Evolutionary conservation across 805 yeast species (phyloP).

Genomic region (Torulaspora franciscae): DNA sequence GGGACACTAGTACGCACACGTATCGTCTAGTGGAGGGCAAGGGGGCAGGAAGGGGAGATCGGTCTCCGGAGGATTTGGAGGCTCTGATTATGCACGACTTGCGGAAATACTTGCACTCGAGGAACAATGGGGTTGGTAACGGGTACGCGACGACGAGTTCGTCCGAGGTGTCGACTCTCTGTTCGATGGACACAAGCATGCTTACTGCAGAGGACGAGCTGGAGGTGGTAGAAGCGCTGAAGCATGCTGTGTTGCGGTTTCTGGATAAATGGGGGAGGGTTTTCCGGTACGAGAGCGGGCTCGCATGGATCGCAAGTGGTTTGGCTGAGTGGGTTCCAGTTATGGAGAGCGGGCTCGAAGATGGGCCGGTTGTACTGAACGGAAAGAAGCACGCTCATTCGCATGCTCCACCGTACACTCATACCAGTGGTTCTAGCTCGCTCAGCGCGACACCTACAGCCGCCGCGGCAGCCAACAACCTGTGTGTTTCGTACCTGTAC

Average conservation of each 20-base stretch:
- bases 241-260: constrained; percentile 58
- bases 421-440: constrained; percentile 2
- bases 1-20: constrained; percentile 20
- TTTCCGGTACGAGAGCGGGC: constrained; percentile 72
- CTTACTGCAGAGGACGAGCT: constrained; percentile 40
- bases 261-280: constrained; percentile 72
- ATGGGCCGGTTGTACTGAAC: constrained; percentile 25
- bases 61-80: constrained; percentile 23
- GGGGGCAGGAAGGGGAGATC: constrained; percentile 8
- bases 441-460: constrained; percentile 1
- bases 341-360: constrained; percentile 3
- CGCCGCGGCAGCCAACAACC: constrained; percentile 1
- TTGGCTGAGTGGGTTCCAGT: constrained; percentile 88
- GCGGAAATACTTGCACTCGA: constrained; percentile 48
- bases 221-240: constrained; percentile 46
- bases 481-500: constrained; percentile 22
- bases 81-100: constrained; percentile 52
- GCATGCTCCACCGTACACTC: constrained; percentile 8
- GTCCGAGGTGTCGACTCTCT: constrained; percentile 11
- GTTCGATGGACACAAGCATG: constrained; percentile 11
- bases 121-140: constrained; percentile 10
- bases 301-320: constrained; percentile 84
- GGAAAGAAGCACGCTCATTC: constrained; percentile 25
- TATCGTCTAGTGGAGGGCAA: constrained; percentile 13
- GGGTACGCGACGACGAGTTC: constrained; percentile 6